Evolutionary conservation across 768 basidiomycete genomes (phyloP).

Genomic region (Lactarius sanguifluus): DNA sequence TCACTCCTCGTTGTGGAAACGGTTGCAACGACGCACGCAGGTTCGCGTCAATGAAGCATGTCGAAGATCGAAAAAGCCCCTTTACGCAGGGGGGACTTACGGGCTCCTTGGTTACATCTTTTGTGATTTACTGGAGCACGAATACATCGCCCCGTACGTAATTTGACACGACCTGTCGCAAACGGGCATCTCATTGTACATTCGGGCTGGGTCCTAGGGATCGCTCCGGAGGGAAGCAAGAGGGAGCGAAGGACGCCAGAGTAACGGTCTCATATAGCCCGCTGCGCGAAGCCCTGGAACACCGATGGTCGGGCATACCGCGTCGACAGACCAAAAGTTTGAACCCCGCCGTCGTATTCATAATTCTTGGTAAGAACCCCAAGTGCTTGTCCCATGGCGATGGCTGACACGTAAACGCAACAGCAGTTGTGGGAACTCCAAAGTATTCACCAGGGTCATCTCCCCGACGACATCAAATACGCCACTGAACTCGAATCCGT

Average conservation of each 20-base stretch:
- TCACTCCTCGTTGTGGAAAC: conserved; percentile 21
- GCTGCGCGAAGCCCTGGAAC: conserved; percentile 58
- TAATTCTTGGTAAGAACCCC: conserved; percentile 59
- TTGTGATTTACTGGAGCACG: conserved; percentile 85
- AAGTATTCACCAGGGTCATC: conserved; percentile 48
- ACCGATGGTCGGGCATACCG: conserved; percentile 68
- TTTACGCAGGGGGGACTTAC: conserved; percentile 92
- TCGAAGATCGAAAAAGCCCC: conserved; percentile 67
- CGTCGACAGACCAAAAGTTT: conserved; percentile 79
- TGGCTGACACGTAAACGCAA: conserved; percentile 7
- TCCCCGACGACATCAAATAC: conserved; percentile 54
- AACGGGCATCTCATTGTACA: conserved; percentile 8
- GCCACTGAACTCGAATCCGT: conserved; percentile 61
- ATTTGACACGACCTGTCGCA: background rate
- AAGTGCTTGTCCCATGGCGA: background rate
- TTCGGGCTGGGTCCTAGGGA: conserved; percentile 44
- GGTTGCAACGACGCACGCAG: conserved; percentile 43
- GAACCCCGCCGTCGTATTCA: conserved; percentile 72
- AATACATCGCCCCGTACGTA: conserved; percentile 81
- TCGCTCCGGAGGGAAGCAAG: conserved; percentile 55
- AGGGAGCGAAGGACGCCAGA: conserved; percentile 58
- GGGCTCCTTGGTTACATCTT: conserved; percentile 93
- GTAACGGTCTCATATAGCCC: conserved; percentile 64
- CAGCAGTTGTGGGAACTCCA: conserved; percentile 89
- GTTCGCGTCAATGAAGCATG: conserved; percentile 78